Evolutionary conservation across 306 rosid genomes (phyloP).

Genomic region (Vigna radiata): DNA sequence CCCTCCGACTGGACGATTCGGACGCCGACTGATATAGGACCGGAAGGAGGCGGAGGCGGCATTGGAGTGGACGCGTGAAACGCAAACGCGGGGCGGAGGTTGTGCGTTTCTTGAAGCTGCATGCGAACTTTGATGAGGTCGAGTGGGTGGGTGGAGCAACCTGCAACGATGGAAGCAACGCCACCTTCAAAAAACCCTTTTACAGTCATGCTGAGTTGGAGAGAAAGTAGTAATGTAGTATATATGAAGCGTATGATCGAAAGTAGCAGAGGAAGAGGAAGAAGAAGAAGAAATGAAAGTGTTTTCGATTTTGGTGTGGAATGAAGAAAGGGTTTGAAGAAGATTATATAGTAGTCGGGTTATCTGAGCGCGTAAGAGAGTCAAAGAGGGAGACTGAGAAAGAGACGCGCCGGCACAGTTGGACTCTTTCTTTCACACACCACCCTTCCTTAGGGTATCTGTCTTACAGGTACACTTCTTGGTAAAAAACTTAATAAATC

Average conservation of each 20-base stretch:
- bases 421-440: too few relatives aligned
- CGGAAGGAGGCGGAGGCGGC: constrained; percentile 14
- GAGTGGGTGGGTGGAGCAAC: constrained; percentile 64
- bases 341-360: too few relatives aligned
- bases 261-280: background rate
- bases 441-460: too few relatives aligned
- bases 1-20: constrained; percentile 63
- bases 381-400: too few relatives aligned
- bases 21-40: constrained; percentile 65
- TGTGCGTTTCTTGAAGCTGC: constrained; percentile 76
- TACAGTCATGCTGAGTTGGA: constrained; percentile 39
- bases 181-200: constrained; percentile 71
- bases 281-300: too few relatives aligned
- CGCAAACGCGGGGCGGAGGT: constrained; percentile 66
- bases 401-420: too few relatives aligned
- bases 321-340: too few relatives aligned
- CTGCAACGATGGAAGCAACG: constrained; percentile 70
- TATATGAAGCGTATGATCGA: background rate
- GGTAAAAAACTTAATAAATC: too few relatives aligned
- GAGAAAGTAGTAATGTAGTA: too few relatives aligned
- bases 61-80: constrained; percentile 46
- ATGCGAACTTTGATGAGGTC: constrained; percentile 90
- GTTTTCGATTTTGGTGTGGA: too few relatives aligned
- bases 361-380: too few relatives aligned
- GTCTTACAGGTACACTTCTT: too few relatives aligned